Evolutionary conservation across 257 asterid genomes (phyloP).

Genomic region (Thymus mandschuricus): DNA sequence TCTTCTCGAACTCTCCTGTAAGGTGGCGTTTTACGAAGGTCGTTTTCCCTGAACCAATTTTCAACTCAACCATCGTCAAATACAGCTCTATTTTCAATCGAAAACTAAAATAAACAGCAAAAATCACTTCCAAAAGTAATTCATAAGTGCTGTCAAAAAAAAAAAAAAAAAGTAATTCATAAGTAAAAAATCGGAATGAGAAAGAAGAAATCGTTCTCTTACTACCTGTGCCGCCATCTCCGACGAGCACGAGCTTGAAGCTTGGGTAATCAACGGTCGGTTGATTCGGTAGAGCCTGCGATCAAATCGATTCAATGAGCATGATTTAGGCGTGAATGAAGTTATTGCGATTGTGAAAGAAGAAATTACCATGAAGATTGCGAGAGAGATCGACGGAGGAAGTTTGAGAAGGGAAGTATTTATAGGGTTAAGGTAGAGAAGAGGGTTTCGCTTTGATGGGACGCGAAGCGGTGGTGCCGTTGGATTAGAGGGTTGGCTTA

Average conservation of each 20-base stretch:
- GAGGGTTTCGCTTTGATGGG: slow-evolving; percentile 2
- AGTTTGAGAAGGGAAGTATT: slow-evolving; percentile 22
- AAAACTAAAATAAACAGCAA: not conserved
- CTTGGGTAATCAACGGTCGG: slow-evolving; percentile 71
- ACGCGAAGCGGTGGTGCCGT: slow-evolving; percentile 26
- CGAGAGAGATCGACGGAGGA: slow-evolving; percentile 1
- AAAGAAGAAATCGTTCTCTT: no score
- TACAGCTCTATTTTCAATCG: not conserved
- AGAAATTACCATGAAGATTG: slow-evolving; percentile 20
- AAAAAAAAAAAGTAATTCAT: not conserved
- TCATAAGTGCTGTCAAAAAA: not conserved
- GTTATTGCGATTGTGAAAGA: not conserved
- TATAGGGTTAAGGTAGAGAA: not conserved
- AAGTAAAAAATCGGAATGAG: no score
- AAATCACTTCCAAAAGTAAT: not conserved
- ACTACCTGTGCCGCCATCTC: slow-evolving; percentile 76
- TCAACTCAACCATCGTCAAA: slow-evolving; percentile 2
- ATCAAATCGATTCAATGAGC: not conserved
- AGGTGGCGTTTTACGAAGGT: slow-evolving; percentile 84
- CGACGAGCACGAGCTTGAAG: slow-evolving; percentile 79
- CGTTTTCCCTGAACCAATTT: slow-evolving; percentile 58
- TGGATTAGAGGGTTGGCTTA: slow-evolving; percentile 24
- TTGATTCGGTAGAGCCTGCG: slow-evolving; percentile 64
- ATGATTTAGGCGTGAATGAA: not conserved
- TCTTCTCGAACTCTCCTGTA: slow-evolving; percentile 87